Evolutionary conservation across 1,284 basidiomycete species (phyloP), one percentile per base, ranked within the genome.

Genomic region (Blastosporella zonata): DNA sequence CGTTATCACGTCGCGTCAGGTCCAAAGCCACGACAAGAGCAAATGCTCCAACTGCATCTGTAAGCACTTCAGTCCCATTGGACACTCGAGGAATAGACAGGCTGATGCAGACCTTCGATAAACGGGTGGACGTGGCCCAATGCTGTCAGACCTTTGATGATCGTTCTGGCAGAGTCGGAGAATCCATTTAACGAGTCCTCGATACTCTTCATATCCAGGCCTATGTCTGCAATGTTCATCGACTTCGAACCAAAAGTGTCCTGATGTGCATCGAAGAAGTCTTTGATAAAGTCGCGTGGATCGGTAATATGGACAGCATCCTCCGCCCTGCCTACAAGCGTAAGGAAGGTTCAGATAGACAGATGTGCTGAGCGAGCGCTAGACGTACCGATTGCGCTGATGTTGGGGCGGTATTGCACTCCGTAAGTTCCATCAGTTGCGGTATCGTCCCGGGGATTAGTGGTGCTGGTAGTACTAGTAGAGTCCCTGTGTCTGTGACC

Each of bases 51-150:
- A 61, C 59, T 17, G 59, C 59, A 43, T 55, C 59, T 55, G 29
- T 13, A 29, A 35, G 22, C 3, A 6, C 6, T 23, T 21, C 13
- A 36, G n/a, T 6, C 29, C 12, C 18, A 13, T 43, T 27, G 43
- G 23, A 22, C 46, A 31, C 10, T 37, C 9, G 20, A 31, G 10
- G 27, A 13, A 41, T 29, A 15, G 6, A 20, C 7, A 34, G 34
- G 12, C 15, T 2, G n/a, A 17, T 17, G 34, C 61, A 23, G 46
- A 67, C 66, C 57, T 53, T 58, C 62, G 38, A 68, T 59, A 47
- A 64, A 67, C 6, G 66, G 66, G 41, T 67, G 66, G 5, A 65
- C 13, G 20, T 64, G 60, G 6, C 60, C 58, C 12, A 68, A 55
- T 8, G 59, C 60, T 31, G 59, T 60, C 21, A 68, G 49, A 17